A percentile compares a stretch with the other conserved stretches of the same genome.
phyloP scores from a whole-genome alignment of 2,329 filamentous ascomycete species.

The Rhytidhysteron rufulum region DNA sequence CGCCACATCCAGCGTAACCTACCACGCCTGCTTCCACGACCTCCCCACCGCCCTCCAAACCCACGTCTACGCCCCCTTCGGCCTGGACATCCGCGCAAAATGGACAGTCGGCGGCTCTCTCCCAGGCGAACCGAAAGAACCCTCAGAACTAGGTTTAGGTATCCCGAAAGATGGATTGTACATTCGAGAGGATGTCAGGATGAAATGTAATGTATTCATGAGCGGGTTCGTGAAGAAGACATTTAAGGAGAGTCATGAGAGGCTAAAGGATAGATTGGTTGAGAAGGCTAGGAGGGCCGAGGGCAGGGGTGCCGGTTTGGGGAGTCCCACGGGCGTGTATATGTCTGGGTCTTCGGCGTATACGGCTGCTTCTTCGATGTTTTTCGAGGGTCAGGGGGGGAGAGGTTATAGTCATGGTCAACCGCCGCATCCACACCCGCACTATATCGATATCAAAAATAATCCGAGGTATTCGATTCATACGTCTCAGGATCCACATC shows the following conservation, averaged over 20 bases:
- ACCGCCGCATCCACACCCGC: no score
- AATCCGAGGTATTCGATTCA: no score
- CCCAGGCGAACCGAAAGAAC: constrained; percentile 64
- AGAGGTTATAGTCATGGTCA: no score
- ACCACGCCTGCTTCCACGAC: constrained; percentile 78
- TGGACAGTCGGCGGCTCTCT: constrained; percentile 73
- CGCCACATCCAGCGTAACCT: constrained; percentile 64
- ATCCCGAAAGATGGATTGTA: constrained; percentile 69
- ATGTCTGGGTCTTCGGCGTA: no score
- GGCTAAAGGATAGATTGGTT: constrained; percentile 57
- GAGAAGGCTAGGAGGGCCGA: no score
- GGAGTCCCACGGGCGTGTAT: no score
- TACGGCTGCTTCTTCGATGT: no score
- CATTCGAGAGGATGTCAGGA: constrained; percentile 78
- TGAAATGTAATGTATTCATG: constrained; percentile 76
- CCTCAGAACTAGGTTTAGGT: constrained; percentile 62
- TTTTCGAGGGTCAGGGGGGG: no score
- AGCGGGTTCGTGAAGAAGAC: constrained; percentile 77
- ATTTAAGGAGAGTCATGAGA: constrained; percentile 69
- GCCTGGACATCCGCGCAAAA: constrained; percentile 72
- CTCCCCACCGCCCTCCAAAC: constrained; percentile 71
- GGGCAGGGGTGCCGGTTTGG: no score
- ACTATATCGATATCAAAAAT: no score
- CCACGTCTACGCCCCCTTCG: constrained; percentile 78
- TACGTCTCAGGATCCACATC: no score